Conservation (phyloP, 495 filamentous ascomycete species). For the Margaritispora aquatica region DNA sequence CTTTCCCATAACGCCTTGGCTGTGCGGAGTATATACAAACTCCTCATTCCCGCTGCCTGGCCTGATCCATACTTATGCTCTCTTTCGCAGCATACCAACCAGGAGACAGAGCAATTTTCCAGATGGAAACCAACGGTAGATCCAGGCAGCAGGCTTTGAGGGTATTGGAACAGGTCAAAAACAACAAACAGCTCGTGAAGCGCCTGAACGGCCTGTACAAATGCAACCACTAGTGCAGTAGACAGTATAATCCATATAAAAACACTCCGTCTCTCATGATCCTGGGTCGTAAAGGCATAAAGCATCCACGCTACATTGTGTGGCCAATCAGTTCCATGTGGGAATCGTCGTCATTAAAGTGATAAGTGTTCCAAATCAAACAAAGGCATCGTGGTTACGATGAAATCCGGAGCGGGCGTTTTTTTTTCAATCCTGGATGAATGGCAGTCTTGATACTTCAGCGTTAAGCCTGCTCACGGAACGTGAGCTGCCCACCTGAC, state of each 20-base stretch:
- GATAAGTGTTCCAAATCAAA: not conserved
- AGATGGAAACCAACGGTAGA: constrained; percentile 14
- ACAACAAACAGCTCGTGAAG: constrained; percentile 7
- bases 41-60: constrained; percentile 21
- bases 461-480: constrained; percentile 12
- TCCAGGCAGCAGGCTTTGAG: constrained; percentile 25
- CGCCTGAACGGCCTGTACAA: constrained; percentile 21
- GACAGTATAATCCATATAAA: constrained; percentile 10
- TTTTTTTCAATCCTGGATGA: constrained; percentile 4
- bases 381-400: constrained; percentile 1
- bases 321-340: constrained; percentile 15
- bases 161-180: constrained; percentile 17
- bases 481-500: constrained; percentile 6
- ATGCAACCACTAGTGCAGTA: constrained; percentile 26
- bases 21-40: constrained; percentile 22
- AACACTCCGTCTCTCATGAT: constrained; percentile 9
- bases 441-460: constrained; percentile 13
- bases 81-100: constrained; percentile 19
- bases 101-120: constrained; percentile 6
- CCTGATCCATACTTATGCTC: constrained; percentile 9
- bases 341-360: not conserved
- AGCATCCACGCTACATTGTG: constrained; percentile 1
- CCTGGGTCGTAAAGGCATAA: constrained; percentile 20
- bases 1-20: constrained; percentile 7
- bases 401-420: constrained; percentile 3